Conservation (phyloP, 148 eudicot species). For the Diospyros kaki region DNA sequence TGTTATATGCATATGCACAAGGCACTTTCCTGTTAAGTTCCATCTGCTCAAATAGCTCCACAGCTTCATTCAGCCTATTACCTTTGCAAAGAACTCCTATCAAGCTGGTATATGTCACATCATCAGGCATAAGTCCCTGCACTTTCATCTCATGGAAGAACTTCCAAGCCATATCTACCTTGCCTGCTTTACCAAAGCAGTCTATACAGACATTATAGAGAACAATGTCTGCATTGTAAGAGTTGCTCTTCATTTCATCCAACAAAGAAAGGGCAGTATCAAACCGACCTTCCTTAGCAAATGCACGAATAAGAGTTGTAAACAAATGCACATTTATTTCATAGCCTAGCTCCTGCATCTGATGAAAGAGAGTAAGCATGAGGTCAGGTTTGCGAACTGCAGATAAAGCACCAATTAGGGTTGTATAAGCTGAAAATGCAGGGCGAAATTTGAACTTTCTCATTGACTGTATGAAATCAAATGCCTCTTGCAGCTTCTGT, state of each 20-base stretch:
- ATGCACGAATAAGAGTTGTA: conserved; percentile 75
- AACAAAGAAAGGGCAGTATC: conserved; percentile 84
- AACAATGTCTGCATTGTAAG: conserved; percentile 69
- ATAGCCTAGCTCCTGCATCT: conserved; percentile 94
- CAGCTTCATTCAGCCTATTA: conserved; percentile 73
- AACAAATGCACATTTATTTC: conserved; percentile 81
- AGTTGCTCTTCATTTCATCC: conserved; percentile 82
- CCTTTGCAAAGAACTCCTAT: conserved; percentile 82
- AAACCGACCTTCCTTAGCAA: conserved; percentile 75
- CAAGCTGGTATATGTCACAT: conserved; percentile 91
- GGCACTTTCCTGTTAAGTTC: conserved; percentile 68
- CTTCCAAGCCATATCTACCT: conserved; percentile 98
- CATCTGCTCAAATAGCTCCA: conserved; percentile 82
- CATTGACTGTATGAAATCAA: conserved; percentile 59
- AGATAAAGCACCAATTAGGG: conserved; percentile 80
- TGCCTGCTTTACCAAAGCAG: conserved; percentile 90
- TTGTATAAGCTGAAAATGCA: conserved; percentile 87
- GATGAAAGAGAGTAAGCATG: conserved; percentile 71
- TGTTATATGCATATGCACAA: conserved; percentile 97
- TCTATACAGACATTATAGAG: conserved; percentile 92
- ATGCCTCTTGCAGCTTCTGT: conserved; percentile 54
- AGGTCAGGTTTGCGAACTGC: conserved; percentile 55
- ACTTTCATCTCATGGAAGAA: conserved; percentile 87
- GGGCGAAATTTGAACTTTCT: conserved; percentile 85
- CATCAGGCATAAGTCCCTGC: conserved; percentile 78